Conservation (phyloP, 2,329 filamentous ascomycete genomes). For the Bipolaris gigantea region DNA sequence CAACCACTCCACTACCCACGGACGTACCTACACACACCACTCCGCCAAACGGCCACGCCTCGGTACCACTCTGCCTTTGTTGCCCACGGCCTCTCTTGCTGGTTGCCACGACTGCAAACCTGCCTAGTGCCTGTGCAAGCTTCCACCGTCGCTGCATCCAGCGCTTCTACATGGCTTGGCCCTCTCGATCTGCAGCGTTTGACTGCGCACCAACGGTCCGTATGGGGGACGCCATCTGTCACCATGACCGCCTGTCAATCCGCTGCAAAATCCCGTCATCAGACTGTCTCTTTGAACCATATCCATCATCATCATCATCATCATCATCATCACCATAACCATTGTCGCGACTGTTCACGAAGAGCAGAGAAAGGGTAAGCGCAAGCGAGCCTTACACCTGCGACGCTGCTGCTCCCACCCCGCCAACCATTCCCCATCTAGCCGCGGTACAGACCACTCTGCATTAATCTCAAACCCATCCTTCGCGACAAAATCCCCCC, state of each 20-base stretch:
- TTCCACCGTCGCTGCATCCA: not conserved
- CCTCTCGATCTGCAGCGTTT: not conserved
- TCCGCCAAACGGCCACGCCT: no score
- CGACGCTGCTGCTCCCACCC: not conserved
- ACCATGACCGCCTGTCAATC: conserved; percentile 13
- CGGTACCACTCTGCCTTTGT: no score
- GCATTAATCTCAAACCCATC: conserved; percentile 17
- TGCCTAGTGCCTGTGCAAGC: no score
- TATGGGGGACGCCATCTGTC: not conserved
- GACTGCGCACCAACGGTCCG: not conserved
- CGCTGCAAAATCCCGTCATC: conserved; percentile 2
- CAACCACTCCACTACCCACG: no score
- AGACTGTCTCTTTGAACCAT: not conserved
- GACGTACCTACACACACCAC: no score
- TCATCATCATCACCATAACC: not conserved
- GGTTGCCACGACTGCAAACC: no score
- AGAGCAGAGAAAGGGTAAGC: conserved; percentile 5
- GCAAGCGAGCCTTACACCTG: conserved; percentile 4
- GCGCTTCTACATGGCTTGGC: not conserved
- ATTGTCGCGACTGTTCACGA: not conserved
- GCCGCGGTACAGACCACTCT: conserved; percentile 2
- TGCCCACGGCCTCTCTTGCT: no score
- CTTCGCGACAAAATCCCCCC: conserved; percentile 5
- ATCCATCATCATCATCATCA: not conserved
- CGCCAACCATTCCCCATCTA: not conserved